phyloP scores from a whole-genome alignment of 805 yeast genomes.

The Candida krabiensis region DNA sequence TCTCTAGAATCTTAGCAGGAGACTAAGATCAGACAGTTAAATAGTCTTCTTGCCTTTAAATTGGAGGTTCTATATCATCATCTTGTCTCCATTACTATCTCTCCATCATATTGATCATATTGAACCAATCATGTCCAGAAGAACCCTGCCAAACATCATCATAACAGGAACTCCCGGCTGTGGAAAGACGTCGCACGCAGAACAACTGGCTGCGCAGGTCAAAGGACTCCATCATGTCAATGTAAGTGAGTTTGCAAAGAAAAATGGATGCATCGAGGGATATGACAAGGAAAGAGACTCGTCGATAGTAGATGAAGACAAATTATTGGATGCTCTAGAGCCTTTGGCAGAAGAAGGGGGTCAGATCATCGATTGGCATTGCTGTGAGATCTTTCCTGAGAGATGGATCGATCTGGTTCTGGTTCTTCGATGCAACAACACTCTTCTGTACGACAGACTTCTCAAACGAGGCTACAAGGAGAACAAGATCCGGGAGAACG shows the following conservation, averaged over 20 bases:
- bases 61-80: too few species aligned
- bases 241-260: constrained; percentile 81
- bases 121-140: constrained; percentile 32
- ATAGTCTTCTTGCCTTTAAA: too few species aligned
- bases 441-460: constrained; percentile 71
- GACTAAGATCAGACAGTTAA: too few species aligned
- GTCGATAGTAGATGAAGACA: constrained; percentile 90
- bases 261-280: constrained; percentile 73
- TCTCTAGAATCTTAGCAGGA: too few species aligned
- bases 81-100: too few species aligned
- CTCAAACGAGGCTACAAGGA: constrained; percentile 75
- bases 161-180: constrained; percentile 96
- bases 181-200: constrained; percentile 75
- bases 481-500: constrained; percentile 81
- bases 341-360: constrained; percentile 83
- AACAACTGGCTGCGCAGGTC: constrained; percentile 51
- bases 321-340: constrained; percentile 77
- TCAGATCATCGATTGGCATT: constrained; percentile 93
- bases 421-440: constrained; percentile 78
- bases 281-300: constrained; percentile 85
- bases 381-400: constrained; percentile 93
- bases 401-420: constrained; percentile 88
- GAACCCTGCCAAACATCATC: constrained; percentile 68
- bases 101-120: too few species aligned
- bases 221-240: constrained; percentile 55